These are phyloP conservation scores for Beauveria australis DNA, from an alignment of 2,329 filamentous ascomycete genomes.

Conservation along the genomic window DNA sequence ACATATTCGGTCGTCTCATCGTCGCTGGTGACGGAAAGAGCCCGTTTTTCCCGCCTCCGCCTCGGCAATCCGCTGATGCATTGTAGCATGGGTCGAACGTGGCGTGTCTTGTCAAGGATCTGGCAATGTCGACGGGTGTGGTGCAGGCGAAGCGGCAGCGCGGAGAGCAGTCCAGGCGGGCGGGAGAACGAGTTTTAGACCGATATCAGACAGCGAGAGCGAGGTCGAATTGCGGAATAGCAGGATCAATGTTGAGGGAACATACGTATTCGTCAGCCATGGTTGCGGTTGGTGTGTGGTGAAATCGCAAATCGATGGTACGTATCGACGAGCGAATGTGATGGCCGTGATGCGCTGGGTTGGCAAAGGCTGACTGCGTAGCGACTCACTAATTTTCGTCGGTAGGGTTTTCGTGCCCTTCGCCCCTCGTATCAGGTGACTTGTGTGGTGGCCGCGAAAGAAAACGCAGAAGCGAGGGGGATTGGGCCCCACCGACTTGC, in stretches of 20 bases:
- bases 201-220: not conserved
- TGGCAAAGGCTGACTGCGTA: slow-evolving; percentile 14
- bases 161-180: not conserved
- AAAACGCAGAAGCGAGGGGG: not conserved
- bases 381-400: slow-evolving; percentile 23
- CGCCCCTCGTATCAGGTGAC: slow-evolving; percentile 27
- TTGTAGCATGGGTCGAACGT: not conserved
- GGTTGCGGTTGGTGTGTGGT: slow-evolving; percentile 39
- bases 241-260: slow-evolving; percentile 21
- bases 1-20: not conserved
- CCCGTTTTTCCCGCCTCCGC: not conserved
- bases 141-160: not conserved
- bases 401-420: slow-evolving; percentile 35
- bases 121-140: not conserved
- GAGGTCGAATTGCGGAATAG: not conserved
- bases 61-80: not conserved
- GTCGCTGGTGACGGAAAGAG: not conserved
- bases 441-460: slow-evolving; percentile 1
- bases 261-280: slow-evolving; percentile 94
- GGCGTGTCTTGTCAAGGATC: not conserved
- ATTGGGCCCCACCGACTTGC: not conserved
- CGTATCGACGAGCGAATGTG: slow-evolving; percentile 35
- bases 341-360: slow-evolving; percentile 21
- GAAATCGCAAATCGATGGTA: slow-evolving; percentile 36
- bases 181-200: not conserved